Evolutionary conservation across 2,329 filamentous ascomycete genomes (phyloP).

Genomic region (Fusarium multiceps): DNA sequence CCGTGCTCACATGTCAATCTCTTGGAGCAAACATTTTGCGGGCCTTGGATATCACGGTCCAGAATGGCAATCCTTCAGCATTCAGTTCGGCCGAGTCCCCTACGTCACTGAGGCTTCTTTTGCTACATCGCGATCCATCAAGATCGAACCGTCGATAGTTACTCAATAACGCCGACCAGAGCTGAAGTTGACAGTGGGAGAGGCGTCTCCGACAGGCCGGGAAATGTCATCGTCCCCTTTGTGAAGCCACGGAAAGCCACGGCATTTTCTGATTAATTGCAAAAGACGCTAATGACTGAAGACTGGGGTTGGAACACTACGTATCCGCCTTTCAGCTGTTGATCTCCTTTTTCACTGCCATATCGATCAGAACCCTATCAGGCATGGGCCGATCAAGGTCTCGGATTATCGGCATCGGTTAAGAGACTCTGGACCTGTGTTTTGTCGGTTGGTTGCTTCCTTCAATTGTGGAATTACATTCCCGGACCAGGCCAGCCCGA

Average conservation of each 20-base stretch:
- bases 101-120: neutral
- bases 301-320: neutral
- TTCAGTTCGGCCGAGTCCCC: neutral
- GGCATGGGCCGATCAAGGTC: neutral
- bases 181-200: neutral
- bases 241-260: conserved; percentile 10
- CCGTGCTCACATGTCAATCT: conserved; percentile 2
- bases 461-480: neutral
- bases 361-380: neutral
- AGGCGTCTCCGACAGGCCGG: neutral
- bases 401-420: conserved; percentile 14
- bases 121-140: neutral
- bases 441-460: neutral
- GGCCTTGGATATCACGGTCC: neutral
- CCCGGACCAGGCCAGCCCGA: neutral
- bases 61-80: neutral
- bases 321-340: conserved; percentile 14
- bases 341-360: neutral
- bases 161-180: conserved; percentile 5
- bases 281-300: neutral
- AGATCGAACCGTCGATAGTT: conserved; percentile 10
- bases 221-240: neutral
- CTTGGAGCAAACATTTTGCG: conserved; percentile 16
- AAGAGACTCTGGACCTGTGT: neutral
- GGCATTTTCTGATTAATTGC: conserved; percentile 8